Percentiles rank a stretch among this genome's conserved stretches.
Evolutionary conservation across 805 yeast genomes (phyloP).

Genomic region (Blastobotrys peoriensis): DNA sequence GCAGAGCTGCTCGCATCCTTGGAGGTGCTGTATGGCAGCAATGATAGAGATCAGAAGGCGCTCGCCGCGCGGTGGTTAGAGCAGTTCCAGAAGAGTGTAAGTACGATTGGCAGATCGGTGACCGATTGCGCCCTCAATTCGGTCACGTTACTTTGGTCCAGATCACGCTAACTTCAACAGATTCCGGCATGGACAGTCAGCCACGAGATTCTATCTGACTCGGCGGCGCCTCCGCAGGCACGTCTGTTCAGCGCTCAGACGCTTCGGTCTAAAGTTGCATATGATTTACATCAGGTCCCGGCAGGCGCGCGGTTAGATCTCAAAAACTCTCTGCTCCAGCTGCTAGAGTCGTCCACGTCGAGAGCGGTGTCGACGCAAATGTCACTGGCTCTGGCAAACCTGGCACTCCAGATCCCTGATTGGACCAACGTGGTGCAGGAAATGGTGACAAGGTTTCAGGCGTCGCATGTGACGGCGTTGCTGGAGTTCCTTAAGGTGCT

Average conservation of each 20-base stretch:
- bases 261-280: slow-evolving; percentile 66
- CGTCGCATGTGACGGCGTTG: slow-evolving; percentile 27
- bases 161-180: slow-evolving; percentile 16
- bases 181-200: slow-evolving; percentile 67
- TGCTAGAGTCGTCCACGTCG: slow-evolving; percentile 43
- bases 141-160: too few relatives aligned
- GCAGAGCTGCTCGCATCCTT: slow-evolving; percentile 31
- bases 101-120: slow-evolving; percentile 11
- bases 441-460: slow-evolving; percentile 46
- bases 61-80: slow-evolving; percentile 57
- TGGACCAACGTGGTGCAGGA: slow-evolving; percentile 74
- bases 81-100: slow-evolving; percentile 63
- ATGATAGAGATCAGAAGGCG: slow-evolving; percentile 35
- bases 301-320: slow-evolving; percentile 50
- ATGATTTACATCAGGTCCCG: slow-evolving; percentile 77
- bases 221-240: slow-evolving; percentile 41
- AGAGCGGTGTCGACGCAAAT: slow-evolving; percentile 76
- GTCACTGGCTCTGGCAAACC: slow-evolving; percentile 72
- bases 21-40: slow-evolving; percentile 42
- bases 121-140: too few relatives aligned
- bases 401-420: slow-evolving; percentile 66
- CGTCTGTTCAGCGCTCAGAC: slow-evolving; percentile 90
- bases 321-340: slow-evolving; percentile 58
- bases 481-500: slow-evolving; percentile 78
- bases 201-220: slow-evolving; percentile 44